phyloP scores from a whole-genome alignment of 2,329 filamentous ascomycete species.

The Talaromyces sp. region DNA sequence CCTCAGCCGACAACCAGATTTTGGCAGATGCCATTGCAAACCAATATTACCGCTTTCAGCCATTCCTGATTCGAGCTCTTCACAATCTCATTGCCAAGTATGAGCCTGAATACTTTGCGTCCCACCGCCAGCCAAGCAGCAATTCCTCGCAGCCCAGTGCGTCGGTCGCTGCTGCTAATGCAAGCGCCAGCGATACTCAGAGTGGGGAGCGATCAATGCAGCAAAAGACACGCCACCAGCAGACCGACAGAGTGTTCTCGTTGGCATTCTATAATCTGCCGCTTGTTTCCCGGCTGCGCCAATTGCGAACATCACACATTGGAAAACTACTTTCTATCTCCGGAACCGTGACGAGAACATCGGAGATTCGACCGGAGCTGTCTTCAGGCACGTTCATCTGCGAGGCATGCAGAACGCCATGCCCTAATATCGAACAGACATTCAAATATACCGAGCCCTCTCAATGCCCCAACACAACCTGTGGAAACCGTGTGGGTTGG shows the following conservation, averaged over 20 bases:
- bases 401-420: conserved; percentile 76
- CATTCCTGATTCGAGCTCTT: conserved; percentile 81
- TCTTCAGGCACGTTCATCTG: conserved; percentile 90
- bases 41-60: conserved; percentile 92
- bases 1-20: conserved; percentile 69
- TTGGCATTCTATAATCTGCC: conserved; percentile 92
- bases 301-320: conserved; percentile 82
- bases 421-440: conserved; percentile 91
- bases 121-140: conserved; percentile 79
- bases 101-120: conserved; percentile 88
- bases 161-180: conserved; percentile 54
- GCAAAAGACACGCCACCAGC: conserved; percentile 79
- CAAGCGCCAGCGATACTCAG: conserved; percentile 58
- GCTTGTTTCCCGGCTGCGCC: conserved; percentile 77
- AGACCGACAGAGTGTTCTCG: conserved; percentile 94
- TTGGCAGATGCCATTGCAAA: conserved; percentile 81
- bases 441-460: conserved; percentile 97
- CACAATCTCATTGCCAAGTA: conserved; percentile 94
- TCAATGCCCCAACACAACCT: conserved; percentile 84
- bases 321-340: conserved; percentile 93
- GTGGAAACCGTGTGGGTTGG: conserved; percentile 89
- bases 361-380: conserved; percentile 90
- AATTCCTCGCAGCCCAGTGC: conserved; percentile 65
- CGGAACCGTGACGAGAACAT: conserved; percentile 92
- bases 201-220: conserved; percentile 49